Base-by-base conservation (phyloP, 148 eudicot species). In the Camellia sinensis region DNA sequence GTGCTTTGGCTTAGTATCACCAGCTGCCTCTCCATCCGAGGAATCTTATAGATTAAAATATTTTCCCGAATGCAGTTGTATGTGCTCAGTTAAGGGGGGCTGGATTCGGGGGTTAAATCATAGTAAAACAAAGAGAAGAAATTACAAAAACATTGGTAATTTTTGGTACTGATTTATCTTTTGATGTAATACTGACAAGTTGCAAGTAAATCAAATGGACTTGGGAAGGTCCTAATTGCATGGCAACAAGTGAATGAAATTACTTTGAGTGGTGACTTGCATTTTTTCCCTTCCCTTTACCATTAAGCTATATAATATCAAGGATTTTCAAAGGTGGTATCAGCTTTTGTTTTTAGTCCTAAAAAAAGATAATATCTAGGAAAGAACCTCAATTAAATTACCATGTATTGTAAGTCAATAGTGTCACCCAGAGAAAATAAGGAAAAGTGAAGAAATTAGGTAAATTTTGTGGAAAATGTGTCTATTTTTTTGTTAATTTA, bases 391-490 rank as follows among this genome's bases (percentile, higher is more conserved):
- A 1, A 17, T 45, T 12, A 63, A 44, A 0, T 69, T 69, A 43
- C 65, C 44, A 21, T 40, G 22, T 40, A 15, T 60, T 57, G 44
- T 13, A 46, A 29, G 37, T 29, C 37, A 29, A 40, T 6, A 65
- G 21, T 40, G 45, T 11, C 13, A n/a, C 14, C 21, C 3, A 9
- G 1, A 52, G 40, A 74, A 18, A 37, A 59, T 37, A 59, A 10
- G 65, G 3, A 40, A 57, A 54, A 65, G 57, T 29, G 9, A 54
- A 64, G 52, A 44, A 53, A 54, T 52, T 29, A 63, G 79, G 79
- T 74, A 19, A 8, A 40, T 15, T 71, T 6, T 65, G 70, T 80
- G 60, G 57, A 80, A 74, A 75, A 45, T 14, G 13, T 5, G 29
- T n/a, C 43, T n/a, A 7, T 17, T 7, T 50, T 5, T 65, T n/a